A percentile compares a stretch with the other conserved stretches of the same genome.
phyloP scores from a whole-genome alignment of 768 basidiomycete genomes.

The Boletus sp. region DNA sequence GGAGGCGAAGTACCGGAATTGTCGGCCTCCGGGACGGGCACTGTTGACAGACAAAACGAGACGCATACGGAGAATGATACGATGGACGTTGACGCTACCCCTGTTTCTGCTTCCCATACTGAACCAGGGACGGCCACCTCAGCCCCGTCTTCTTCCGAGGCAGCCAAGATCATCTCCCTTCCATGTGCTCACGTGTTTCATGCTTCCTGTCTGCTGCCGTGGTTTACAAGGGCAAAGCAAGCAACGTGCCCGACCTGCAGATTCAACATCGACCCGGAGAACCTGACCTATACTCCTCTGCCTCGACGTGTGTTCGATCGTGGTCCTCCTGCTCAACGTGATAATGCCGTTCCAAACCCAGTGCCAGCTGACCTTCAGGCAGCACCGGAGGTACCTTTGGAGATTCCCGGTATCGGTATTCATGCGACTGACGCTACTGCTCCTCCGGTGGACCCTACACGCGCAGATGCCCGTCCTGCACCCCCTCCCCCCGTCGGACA shows the following conservation, averaged over 20 bases:
- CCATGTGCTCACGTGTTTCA: slow-evolving; percentile 85
- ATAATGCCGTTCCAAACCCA: slow-evolving; percentile 11
- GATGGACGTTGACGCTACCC: slow-evolving; percentile 21
- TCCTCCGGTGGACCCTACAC: background rate
- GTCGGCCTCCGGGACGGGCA: background rate
- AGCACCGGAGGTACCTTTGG: slow-evolving; percentile 8
- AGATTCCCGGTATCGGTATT: background rate
- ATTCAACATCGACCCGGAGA: slow-evolving; percentile 80
- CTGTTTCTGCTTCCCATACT: slow-evolving; percentile 9
- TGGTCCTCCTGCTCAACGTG: slow-evolving; percentile 11
- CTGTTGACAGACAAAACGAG: slow-evolving; percentile 3
- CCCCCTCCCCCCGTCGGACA: slow-evolving; percentile 5
- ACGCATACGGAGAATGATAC: slow-evolving; percentile 3
- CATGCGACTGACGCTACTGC: background rate
- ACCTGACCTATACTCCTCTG: slow-evolving; percentile 47
- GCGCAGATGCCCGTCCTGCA: background rate
- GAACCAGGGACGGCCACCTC: slow-evolving; percentile 8
- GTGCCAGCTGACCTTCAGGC: slow-evolving; percentile 7
- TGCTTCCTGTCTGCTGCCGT: slow-evolving; percentile 70
- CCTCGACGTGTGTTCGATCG: slow-evolving; percentile 19
- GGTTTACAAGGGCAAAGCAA: slow-evolving; percentile 75
- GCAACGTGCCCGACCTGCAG: slow-evolving; percentile 84
- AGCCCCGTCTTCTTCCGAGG: slow-evolving; percentile 10
- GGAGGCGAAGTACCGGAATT: slow-evolving; percentile 5
- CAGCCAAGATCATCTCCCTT: slow-evolving; percentile 56